Evolutionary conservation across 352 stramenopile species (phyloP), one percentile per base, ranked within the genome.

Genomic region (Pythium pyrilobum): DNA sequence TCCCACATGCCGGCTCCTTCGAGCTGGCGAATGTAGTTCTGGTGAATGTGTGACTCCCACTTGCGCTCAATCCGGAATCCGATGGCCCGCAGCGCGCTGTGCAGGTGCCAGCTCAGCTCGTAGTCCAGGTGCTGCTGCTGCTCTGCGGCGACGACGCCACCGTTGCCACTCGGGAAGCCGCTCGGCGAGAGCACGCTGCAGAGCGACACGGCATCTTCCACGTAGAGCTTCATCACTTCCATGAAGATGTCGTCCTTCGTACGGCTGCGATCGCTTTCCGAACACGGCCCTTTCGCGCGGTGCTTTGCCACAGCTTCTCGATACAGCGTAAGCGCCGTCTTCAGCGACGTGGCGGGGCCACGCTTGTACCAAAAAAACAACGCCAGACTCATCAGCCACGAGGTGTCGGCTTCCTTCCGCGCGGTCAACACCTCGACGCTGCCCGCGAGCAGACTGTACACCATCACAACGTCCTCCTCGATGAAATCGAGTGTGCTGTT

Each of bases 21-120:
- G 10, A 95, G 63, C 62, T 92, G 77, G 11, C 73, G 70, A 37
- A 95, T 85, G 27, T 89, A 95, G 60, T 88, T 87, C 21, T 87
- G 78, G 28, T 88, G 73, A 28, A 93, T 74, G 56, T 91, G 76
- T 7, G 82, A 87, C 52, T 90, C 73, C 73, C 76, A 87, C 42
- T 88, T 74, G 5, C 73, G 71, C 36, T 87, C 75, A 44, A 89
- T 67, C 32, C 87, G 80, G 61, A 86, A 89, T 24, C 79, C 81
- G 44, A 91, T 68, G 9, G 81, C 74, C 29, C 68, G 80, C 21
- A 93, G 62, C 42, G 91, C 72, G 25, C 70, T 85, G 52, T 90
- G 65, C 43, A 93, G 62, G 44, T 93, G 82, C 80, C 80, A 93
- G 38, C 69, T 79, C 29, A 86, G 54, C 60, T 91, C 85, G 48